These are phyloP conservation scores for Scheffersomyces titani DNA, from an alignment of 1,139 yeast genomes.

Conservation along the genomic window DNA sequence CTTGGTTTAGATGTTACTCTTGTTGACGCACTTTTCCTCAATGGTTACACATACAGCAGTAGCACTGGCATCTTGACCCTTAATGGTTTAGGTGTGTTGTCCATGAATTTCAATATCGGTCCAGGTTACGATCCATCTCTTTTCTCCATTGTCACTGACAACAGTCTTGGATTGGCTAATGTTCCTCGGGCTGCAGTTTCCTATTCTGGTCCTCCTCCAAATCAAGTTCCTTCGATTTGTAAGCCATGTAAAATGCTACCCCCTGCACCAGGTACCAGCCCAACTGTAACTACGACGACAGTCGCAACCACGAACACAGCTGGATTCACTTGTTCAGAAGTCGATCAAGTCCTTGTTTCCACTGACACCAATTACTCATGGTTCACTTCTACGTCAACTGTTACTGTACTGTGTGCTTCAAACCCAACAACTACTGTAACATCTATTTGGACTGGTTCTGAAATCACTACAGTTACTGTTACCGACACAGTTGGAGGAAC, in stretches of 20 bases:
- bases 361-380: neutral
- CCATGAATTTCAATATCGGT: constrained; percentile 7
- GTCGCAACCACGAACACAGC: constrained; percentile 10
- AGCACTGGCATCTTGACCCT: constrained; percentile 24
- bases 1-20: constrained; percentile 24
- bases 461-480: constrained; percentile 6
- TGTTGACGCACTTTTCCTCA: constrained; percentile 9
- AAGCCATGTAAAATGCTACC: constrained; percentile 11
- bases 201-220: constrained; percentile 19
- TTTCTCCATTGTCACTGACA: neutral
- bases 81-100: constrained; percentile 5
- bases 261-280: constrained; percentile 7
- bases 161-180: neutral
- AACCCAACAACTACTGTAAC: constrained; percentile 8
- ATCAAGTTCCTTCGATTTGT: constrained; percentile 17
- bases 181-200: constrained; percentile 15
- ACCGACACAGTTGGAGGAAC: constrained; percentile 7
- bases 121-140: neutral
- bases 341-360: constrained; percentile 5
- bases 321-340: constrained; percentile 4
- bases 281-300: constrained; percentile 2
- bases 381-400: constrained; percentile 1
- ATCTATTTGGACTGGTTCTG: constrained; percentile 12
- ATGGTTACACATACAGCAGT: constrained; percentile 13
- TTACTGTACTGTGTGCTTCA: neutral